A percentile compares a stretch with the other conserved stretches of the same genome.
Conservation (phyloP, 331 rosid species). For the Spiraea crenata region DNA sequence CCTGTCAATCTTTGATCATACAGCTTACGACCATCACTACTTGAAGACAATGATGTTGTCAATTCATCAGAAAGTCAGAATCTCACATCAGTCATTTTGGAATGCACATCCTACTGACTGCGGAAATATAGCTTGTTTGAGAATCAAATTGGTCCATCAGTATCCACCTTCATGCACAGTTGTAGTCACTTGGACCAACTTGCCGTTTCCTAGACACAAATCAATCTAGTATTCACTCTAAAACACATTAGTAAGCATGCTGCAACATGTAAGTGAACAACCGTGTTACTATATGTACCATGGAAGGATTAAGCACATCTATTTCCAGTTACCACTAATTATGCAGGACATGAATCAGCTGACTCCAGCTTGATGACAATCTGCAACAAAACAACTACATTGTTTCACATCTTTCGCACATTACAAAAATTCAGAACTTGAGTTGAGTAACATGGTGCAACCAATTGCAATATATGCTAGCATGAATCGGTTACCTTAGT, state of each 20-base stretch:
- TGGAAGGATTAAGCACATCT: not conserved
- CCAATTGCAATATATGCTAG: not conserved
- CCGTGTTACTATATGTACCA: not conserved
- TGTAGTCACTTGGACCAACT: not conserved
- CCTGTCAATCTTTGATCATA: not conserved
- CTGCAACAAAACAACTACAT: not conserved
- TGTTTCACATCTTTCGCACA: not conserved
- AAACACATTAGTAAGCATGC: not conserved
- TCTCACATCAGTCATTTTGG: not conserved
- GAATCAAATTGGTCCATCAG: not conserved
- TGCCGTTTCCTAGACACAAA: not conserved
- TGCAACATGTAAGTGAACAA: not conserved
- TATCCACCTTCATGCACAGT: not conserved
- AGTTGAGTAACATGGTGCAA: not conserved
- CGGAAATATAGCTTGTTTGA: not conserved
- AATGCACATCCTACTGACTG: not conserved
- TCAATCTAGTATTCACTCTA: not conserved
- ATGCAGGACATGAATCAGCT: not conserved
- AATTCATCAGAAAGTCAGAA: not conserved
- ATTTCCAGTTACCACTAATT: not conserved
- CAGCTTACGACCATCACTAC: not conserved
- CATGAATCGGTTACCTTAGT: conserved; percentile 14
- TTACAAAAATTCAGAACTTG: not conserved
- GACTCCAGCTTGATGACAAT: conserved; percentile 26
- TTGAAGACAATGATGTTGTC: conserved; percentile 2